Conservation (phyloP, 2,329 filamentous ascomycete genomes). For the Paracoccidioides brasiliensis region DNA sequence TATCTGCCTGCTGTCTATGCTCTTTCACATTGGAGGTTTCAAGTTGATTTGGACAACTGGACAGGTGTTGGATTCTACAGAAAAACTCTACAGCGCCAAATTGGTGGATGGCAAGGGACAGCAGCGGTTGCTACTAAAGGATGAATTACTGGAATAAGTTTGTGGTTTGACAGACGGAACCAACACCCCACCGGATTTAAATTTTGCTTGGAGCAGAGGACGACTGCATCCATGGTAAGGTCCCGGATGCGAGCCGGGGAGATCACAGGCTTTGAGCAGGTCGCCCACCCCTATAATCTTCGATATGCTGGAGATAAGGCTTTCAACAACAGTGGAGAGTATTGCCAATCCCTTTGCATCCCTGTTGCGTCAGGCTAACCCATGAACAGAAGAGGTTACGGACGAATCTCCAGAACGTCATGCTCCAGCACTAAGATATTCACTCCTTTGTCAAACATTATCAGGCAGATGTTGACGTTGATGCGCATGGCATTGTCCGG, state of each 20-base stretch:
- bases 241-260: constrained; percentile 18
- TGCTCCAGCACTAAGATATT: constrained; percentile 17
- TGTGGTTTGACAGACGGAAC: constrained; percentile 20
- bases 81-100: constrained; percentile 25
- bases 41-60: constrained; percentile 14
- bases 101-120: constrained; percentile 21
- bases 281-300: constrained; percentile 23
- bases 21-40: constrained; percentile 23
- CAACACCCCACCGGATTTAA: constrained; percentile 13
- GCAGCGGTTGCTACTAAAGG: constrained; percentile 21
- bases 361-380: not conserved
- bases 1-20: constrained; percentile 19
- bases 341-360: constrained; percentile 2
- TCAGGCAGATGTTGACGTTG: constrained; percentile 16
- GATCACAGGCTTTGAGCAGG: constrained; percentile 22
- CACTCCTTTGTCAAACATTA: constrained; percentile 19
- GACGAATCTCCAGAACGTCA: constrained; percentile 16
- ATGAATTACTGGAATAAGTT: constrained; percentile 22
- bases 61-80: constrained; percentile 18
- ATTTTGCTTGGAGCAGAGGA: constrained; percentile 17
- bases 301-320: constrained; percentile 24
- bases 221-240: constrained; percentile 8
- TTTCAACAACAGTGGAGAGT: constrained; percentile 28
- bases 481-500: constrained; percentile 16
- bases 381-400: constrained; percentile 13